These are phyloP conservation scores for Leishmania lainsoni DNA, from an alignment of 208 protist species.

Conservation along the genomic window DNA sequence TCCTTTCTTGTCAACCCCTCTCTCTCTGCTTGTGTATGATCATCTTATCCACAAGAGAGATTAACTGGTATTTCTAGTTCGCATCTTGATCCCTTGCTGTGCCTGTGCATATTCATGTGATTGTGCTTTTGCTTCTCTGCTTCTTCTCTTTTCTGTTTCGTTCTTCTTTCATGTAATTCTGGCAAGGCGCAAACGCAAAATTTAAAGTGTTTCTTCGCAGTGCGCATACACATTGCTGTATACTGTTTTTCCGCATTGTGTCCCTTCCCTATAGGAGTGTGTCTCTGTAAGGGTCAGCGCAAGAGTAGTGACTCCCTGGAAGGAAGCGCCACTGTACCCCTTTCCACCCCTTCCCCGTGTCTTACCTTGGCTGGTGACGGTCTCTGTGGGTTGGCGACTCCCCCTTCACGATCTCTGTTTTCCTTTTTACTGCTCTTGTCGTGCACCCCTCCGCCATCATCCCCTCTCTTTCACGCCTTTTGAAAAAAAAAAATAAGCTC, in stretches of 20 bases:
- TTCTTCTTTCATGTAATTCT: neutral
- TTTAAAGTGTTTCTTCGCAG: neutral
- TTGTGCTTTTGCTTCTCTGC: neutral
- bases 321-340: neutral
- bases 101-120: neutral
- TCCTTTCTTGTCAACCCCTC: neutral
- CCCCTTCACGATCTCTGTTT: neutral
- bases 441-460: neutral
- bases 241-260: neutral
- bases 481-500: conserved; percentile 5
- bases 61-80: neutral
- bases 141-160: neutral
- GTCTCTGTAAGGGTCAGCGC: neutral
- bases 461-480: neutral
- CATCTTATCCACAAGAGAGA: neutral
- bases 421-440: conserved; percentile 1
- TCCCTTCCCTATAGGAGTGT: neutral
- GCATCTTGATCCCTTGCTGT: neutral
- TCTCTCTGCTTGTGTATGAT: neutral
- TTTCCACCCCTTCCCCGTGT: neutral
- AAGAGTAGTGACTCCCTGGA: neutral
- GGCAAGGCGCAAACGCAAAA: neutral
- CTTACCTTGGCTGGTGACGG: neutral
- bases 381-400: neutral
- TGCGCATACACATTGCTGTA: neutral